phyloP scores from a whole-genome alignment of 2,329 filamentous ascomycete species.

The Paracamarosporium sp. region DNA sequence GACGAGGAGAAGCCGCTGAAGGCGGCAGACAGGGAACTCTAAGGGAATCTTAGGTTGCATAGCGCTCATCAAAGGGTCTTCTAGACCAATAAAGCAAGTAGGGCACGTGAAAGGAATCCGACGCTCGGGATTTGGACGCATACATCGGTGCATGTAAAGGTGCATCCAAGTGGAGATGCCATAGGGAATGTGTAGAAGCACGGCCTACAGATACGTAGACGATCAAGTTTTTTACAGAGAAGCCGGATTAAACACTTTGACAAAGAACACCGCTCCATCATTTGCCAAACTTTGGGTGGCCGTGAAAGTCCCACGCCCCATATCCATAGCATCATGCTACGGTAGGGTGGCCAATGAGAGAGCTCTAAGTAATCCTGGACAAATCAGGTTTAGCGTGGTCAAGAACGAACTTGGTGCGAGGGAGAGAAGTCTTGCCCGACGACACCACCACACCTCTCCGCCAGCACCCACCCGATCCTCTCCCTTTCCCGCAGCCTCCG shows the following conservation, averaged over 20 bases:
- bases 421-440: constrained; percentile 14
- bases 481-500: constrained; percentile 39
- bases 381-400: constrained; percentile 22
- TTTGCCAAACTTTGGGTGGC: not conserved
- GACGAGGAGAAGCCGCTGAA: constrained; percentile 68
- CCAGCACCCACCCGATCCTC: constrained; percentile 42
- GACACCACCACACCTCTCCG: constrained; percentile 33
- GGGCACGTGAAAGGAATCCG: not conserved
- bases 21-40: constrained; percentile 79
- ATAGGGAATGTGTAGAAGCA: too few species aligned
- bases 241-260: not conserved
- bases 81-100: not conserved
- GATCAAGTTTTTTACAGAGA: constrained; percentile 1
- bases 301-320: not conserved
- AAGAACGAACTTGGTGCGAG: constrained; percentile 20
- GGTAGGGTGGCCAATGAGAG: constrained; percentile 25
- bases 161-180: too few species aligned
- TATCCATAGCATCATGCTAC: not conserved
- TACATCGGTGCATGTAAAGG: too few species aligned
- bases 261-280: not conserved
- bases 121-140: too few species aligned
- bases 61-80: not conserved
- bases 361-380: constrained; percentile 15
- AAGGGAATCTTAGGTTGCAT: constrained; percentile 28
- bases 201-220: not conserved